phyloP scores from a whole-genome alignment of 306 rosid genomes.

The Dryas octopetala region DNA sequence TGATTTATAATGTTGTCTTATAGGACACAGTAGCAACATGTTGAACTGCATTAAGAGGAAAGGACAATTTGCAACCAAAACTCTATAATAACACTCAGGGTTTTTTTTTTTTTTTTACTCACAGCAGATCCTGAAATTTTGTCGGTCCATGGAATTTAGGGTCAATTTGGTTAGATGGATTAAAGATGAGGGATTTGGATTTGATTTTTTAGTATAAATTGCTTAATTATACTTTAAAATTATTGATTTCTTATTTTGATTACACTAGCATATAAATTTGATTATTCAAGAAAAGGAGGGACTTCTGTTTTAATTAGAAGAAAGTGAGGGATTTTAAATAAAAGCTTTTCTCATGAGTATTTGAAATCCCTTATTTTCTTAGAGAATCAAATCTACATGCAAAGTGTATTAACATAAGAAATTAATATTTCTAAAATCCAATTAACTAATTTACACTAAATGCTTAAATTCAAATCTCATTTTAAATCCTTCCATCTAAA shows the following conservation, averaged over 20 bases:
- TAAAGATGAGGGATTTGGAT: too few relatives aligned
- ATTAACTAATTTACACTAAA: too few relatives aligned
- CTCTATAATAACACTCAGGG: neutral
- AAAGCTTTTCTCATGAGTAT: neutral
- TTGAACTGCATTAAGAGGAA: neutral
- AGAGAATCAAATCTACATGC: neutral
- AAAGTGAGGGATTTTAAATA: neutral
- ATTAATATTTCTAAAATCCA: neutral
- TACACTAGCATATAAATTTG: neutral
- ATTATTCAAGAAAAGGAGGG: neutral
- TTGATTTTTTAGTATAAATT: too few relatives aligned
- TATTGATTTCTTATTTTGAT: neutral
- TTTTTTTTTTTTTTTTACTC: neutral
- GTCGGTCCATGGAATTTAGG: neutral
- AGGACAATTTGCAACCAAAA: neutral
- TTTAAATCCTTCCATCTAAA: neutral
- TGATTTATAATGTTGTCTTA: slow-evolving; percentile 5
- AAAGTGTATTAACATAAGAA: neutral
- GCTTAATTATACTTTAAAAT: neutral
- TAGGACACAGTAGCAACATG: neutral
- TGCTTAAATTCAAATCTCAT: neutral
- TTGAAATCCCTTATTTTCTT: neutral
- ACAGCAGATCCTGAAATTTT: neutral
- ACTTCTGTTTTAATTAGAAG: neutral
- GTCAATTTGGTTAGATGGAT: neutral